Evolutionary conservation across 306 rosid genomes (phyloP), one percentile per base, ranked within the genome.

Genomic region (Mucuna pruriens): DNA sequence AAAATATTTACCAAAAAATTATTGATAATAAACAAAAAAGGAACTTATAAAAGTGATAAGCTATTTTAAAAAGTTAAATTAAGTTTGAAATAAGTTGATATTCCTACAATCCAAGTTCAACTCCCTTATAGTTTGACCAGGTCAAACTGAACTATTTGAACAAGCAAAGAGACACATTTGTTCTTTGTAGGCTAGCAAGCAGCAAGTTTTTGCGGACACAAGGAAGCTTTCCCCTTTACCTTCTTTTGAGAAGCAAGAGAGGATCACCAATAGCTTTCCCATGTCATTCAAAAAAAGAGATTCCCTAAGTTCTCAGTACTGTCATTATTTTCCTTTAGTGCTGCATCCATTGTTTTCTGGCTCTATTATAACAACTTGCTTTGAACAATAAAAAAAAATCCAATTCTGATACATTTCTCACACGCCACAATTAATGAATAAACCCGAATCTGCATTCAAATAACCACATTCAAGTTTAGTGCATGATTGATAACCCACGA

Each of bases 171-270:
- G 78, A 83, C 85, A 81, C 19, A 71, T 84, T 73, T 83, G 34
- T 40, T 65, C 85, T 87, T 87, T 87, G 88, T 77, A 85, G 77
- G 85, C 52, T 81, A 86, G 82, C 83, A 74, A 79, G 82, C 23
- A 65, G 58, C 85, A 81, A 81, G 69, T 65, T 57, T 61, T 45
- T 45, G 88, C 2, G 57, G 83, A 80, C 83, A 85, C 72, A 62
- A 70, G 82, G 36, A 81, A 82, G 81, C 93, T 90, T 90, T 88
- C 52, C 76, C 80, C 89, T 92, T 90, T 89, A 80, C 82, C 93
- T 88, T 88, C 94, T 92, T 90, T 92, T 89, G 85, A 90, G 85
- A 91, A 69, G 76, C 84, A 81, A 64, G 75, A 65, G 61, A 83
- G 79, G 81, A 67, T 85, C 78, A 79, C 39, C 45, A 74, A 57